Conservation (phyloP, 83 land plant genomes). For the Picea abies region DNA sequence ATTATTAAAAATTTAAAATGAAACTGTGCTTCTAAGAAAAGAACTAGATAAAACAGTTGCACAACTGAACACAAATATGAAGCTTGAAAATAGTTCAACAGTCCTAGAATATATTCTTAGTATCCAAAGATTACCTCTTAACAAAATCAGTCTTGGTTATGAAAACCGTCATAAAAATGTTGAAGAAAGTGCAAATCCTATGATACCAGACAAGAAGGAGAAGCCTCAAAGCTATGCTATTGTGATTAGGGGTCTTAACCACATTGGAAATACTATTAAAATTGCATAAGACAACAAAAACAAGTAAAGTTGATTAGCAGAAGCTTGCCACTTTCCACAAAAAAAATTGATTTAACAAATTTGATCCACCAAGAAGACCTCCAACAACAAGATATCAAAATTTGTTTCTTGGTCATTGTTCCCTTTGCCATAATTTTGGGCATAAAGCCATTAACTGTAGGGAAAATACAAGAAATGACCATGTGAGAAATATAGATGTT, state of each 20-base stretch:
- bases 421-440: neutral
- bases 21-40: neutral
- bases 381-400: neutral
- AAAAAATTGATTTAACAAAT: neutral
- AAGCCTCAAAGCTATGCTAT: neutral
- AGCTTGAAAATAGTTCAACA: no score
- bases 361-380: neutral
- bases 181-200: neutral
- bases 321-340: neutral
- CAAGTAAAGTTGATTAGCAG: neutral
- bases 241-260: neutral
- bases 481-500: no score
- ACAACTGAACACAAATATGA: neutral
- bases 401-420: neutral
- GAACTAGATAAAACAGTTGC: neutral
- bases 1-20: no score
- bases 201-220: neutral
- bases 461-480: no score
- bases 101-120: no score
- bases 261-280: neutral
- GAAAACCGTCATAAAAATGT: neutral
- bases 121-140: neutral
- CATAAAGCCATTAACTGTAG: no score
- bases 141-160: neutral
- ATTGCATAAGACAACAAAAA: neutral